Evolutionary conservation across 1,284 basidiomycete species (phyloP).

Genomic region (Trametes polyzona): DNA sequence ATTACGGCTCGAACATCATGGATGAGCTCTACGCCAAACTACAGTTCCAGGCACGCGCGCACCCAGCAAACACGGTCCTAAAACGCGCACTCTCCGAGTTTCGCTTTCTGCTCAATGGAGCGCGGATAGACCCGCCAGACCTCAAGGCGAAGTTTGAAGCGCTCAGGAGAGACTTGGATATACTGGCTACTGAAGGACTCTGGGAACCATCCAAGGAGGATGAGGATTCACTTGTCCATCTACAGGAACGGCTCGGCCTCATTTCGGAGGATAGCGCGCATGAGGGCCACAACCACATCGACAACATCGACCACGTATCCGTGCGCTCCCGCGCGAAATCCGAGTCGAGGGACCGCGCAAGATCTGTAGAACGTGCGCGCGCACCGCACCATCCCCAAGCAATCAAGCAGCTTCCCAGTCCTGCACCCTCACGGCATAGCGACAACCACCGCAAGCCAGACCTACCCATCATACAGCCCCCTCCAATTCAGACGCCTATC

Average conservation of each 20-base stretch:
- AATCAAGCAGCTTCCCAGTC: neutral
- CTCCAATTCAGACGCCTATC: conserved; percentile 31
- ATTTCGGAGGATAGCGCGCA: conserved; percentile 1
- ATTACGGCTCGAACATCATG: too few species aligned
- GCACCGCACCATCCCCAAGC: neutral
- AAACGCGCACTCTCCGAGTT: conserved; percentile 17
- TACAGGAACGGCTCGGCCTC: conserved; percentile 27
- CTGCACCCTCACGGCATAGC: neutral
- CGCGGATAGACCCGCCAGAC: conserved; percentile 6
- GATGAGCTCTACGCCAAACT: conserved; percentile 17
- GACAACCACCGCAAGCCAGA: conserved; percentile 1
- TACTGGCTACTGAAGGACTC: conserved; percentile 35
- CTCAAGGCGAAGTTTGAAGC: conserved; percentile 14
- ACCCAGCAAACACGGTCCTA: conserved; percentile 14
- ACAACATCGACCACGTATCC: conserved; percentile 1
- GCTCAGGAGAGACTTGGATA: conserved; percentile 29
- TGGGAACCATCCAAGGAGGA: conserved; percentile 39
- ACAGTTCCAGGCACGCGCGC: conserved; percentile 21
- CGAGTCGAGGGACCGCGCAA: neutral
- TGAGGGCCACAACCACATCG: conserved; percentile 9
- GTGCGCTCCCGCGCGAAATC: neutral
- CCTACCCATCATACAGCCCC: conserved; percentile 32
- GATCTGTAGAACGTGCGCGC: neutral
- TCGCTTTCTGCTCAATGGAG: conserved; percentile 10
- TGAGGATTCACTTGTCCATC: conserved; percentile 36